phyloP scores from a whole-genome alignment of 139 green algal genomes.

The Micractinium conductrix region DNA sequence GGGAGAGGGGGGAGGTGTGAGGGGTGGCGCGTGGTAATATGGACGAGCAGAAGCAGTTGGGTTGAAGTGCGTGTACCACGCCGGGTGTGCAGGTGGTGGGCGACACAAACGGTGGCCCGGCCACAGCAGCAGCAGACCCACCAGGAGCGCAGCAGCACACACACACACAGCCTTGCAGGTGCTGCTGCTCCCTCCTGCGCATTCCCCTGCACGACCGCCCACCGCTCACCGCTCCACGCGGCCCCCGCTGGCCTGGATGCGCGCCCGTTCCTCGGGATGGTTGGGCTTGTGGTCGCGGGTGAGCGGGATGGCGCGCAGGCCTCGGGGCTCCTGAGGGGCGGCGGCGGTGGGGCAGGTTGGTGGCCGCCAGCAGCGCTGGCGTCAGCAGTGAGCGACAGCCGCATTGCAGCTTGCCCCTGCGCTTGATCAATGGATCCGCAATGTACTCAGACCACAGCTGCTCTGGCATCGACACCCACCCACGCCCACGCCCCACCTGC shows the following conservation, averaged over 20 bases:
- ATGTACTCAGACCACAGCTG: background rate
- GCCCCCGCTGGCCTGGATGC: constrained; percentile 79
- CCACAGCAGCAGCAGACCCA: background rate
- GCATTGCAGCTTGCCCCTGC: too few species aligned
- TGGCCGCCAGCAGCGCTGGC: too few species aligned
- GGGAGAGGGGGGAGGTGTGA: too few species aligned
- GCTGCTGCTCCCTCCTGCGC: too few species aligned
- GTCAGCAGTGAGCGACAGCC: too few species aligned
- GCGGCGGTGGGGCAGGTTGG: background rate
- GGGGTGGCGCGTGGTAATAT: too few species aligned
- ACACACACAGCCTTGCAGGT: too few species aligned
- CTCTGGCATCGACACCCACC: too few species aligned
- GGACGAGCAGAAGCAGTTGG: too few species aligned
- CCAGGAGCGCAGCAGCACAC: background rate
- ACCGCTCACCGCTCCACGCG: constrained; percentile 78
- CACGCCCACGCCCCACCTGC: background rate
- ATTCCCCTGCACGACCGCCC: too few species aligned
- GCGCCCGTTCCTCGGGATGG: constrained; percentile 67
- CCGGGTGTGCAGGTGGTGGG: background rate
- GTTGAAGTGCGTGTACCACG: background rate
- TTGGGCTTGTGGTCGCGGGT: constrained; percentile 93
- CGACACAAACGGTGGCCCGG: too few species aligned
- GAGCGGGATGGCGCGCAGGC: constrained; percentile 69
- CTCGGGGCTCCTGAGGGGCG: constrained; percentile 10
- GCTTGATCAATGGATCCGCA: background rate